These are phyloP conservation scores for Ramaria sp. DNA, from an alignment of 768 basidiomycete species.

Conservation along the genomic window DNA sequence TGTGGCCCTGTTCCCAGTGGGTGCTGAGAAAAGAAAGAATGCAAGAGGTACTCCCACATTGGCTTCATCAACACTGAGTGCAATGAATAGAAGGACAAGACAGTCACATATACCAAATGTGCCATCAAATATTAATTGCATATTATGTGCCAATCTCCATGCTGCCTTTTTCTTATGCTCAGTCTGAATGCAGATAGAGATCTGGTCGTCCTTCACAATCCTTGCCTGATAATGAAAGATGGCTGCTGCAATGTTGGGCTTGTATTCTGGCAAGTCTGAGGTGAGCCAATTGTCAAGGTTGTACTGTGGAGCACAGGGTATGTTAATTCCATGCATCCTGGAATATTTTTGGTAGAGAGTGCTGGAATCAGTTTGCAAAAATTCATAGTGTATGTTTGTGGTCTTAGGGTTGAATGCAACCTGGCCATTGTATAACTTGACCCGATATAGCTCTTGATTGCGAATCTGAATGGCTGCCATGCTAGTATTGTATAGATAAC, in stretches of 20 bases:
- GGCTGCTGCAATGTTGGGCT: background rate
- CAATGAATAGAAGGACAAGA: constrained; percentile 21
- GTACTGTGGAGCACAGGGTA: background rate
- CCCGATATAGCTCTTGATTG: background rate
- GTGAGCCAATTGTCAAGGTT: background rate
- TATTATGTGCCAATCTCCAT: background rate
- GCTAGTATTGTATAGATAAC: background rate
- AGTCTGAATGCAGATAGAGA: background rate
- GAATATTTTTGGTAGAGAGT: background rate
- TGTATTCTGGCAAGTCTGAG: background rate
- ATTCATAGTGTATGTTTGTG: background rate
- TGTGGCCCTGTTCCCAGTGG: constrained; percentile 5
- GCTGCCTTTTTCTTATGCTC: background rate
- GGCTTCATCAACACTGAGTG: constrained; percentile 22
- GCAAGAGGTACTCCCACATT: constrained; percentile 22
- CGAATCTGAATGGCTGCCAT: background rate
- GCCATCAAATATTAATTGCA: constrained; percentile 16
- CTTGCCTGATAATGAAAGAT: background rate
- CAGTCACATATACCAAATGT: constrained; percentile 15
- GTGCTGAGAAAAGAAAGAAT: constrained; percentile 24
- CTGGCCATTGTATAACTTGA: background rate
- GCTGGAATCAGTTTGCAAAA: background rate
- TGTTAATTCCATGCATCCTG: background rate
- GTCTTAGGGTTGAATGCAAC: background rate
- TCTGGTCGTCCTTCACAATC: background rate